These are phyloP conservation scores for Penicillium concentricum DNA, from an alignment of 2,329 filamentous ascomycete genomes.

Conservation along the genomic window DNA sequence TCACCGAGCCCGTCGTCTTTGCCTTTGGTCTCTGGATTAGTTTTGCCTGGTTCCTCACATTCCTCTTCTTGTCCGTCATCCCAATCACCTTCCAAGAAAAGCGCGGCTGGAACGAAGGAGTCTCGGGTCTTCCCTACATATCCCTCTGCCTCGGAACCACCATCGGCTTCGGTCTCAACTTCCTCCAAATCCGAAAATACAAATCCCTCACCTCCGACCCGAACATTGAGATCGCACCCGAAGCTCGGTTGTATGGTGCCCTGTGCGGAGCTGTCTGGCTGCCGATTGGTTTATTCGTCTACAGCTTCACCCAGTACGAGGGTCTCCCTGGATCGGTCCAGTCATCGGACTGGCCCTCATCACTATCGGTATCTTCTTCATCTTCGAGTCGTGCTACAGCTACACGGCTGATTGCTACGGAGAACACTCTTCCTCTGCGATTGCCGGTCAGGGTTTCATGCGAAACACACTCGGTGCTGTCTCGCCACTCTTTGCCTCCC, in stretches of 20 bases:
- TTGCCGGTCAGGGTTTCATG: constrained; percentile 55
- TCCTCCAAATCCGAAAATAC: constrained; percentile 54
- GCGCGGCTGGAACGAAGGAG: constrained; percentile 53
- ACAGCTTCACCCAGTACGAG: constrained; percentile 55
- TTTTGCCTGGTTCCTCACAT: constrained; percentile 55
- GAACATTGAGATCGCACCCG: constrained; percentile 38
- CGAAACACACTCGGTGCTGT: constrained; percentile 55
- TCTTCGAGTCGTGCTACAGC: constrained; percentile 43
- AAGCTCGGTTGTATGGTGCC: constrained; percentile 51
- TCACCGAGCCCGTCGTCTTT: constrained; percentile 52
- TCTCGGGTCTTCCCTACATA: constrained; percentile 53
- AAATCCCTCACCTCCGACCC: constrained; percentile 42
- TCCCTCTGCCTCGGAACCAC: constrained; percentile 51
- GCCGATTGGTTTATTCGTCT: constrained; percentile 53
- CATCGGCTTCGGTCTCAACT: constrained; percentile 50
- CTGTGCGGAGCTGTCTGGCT: constrained; percentile 50
- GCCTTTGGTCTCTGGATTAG: constrained; percentile 53
- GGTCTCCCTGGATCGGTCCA: constrained; percentile 52
- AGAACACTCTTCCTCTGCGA: constrained; percentile 39
- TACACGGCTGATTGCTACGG: constrained; percentile 57
- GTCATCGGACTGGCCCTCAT: constrained; percentile 52
- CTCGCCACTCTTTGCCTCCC: constrained; percentile 52
- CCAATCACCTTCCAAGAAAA: constrained; percentile 54
- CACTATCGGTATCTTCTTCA: constrained; percentile 55
- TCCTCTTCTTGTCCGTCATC: constrained; percentile 55